Conservation (phyloP, 2,329 filamentous ascomycete species). For the Cytospora piceae region DNA sequence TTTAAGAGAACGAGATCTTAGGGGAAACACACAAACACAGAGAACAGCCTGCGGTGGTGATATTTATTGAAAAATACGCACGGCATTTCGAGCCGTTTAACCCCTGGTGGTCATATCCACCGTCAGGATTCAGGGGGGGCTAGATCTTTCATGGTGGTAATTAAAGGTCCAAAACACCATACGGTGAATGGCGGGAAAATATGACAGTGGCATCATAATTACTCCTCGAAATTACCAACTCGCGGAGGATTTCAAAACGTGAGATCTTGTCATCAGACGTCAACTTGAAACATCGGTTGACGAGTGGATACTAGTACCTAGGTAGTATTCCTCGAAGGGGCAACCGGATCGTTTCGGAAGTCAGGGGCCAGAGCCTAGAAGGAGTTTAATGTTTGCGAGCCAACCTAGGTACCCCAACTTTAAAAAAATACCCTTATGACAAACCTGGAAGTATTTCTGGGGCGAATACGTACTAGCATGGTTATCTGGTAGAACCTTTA, state of each 20-base stretch:
- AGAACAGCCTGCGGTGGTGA: background rate
- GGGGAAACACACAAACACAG: background rate
- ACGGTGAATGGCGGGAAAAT: slow-evolving; percentile 18
- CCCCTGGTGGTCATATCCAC: background rate
- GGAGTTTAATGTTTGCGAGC: too few relatives aligned
- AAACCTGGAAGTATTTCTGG: too few relatives aligned
- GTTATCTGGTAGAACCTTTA: too few relatives aligned
- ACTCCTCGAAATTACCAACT: slow-evolving; percentile 6
- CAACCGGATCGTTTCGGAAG: slow-evolving; percentile 3
- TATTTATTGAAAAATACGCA: slow-evolving; percentile 8
- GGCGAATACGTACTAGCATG: too few relatives aligned
- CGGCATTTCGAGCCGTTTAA: background rate
- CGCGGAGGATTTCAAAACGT: slow-evolving; percentile 3
- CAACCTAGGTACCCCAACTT: background rate
- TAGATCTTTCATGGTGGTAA: slow-evolving; percentile 11
- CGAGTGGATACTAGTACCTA: slow-evolving; percentile 8
- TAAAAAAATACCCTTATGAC: too few relatives aligned
- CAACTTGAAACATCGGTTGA: slow-evolving; percentile 22
- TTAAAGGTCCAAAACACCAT: slow-evolving; percentile 12
- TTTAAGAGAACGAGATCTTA: slow-evolving; percentile 5
- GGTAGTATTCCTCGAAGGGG: slow-evolving; percentile 12
- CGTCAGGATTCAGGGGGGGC: slow-evolving; percentile 12
- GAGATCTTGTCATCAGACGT: slow-evolving; percentile 15
- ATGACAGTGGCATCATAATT: slow-evolving; percentile 10
- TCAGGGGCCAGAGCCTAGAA: too few relatives aligned